A percentile compares a stretch with the other conserved stretches of the same genome.
phyloP scores from a whole-genome alignment of 225 moss, liverwort and hornwort species.

The Sphagnum tenellum region DNA sequence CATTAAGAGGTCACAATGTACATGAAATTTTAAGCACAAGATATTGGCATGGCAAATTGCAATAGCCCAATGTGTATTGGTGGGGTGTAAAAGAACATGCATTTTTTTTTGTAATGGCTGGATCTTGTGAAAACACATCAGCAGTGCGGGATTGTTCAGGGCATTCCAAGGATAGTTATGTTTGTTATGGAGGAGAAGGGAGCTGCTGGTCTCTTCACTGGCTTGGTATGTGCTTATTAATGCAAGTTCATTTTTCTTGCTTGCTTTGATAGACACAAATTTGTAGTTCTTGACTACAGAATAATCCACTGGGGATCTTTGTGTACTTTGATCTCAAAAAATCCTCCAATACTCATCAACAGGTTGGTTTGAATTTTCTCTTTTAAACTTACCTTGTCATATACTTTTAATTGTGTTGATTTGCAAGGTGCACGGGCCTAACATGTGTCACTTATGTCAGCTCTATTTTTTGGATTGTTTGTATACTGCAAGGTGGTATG shows the following conservation, averaged over 20 bases:
- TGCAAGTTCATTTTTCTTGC: no score
- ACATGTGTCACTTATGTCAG: slow-evolving; percentile 95
- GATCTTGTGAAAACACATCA: slow-evolving; percentile 97
- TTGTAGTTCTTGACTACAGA: no score
- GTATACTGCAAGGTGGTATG: slow-evolving; percentile 92
- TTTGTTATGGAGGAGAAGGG: slow-evolving; percentile 76
- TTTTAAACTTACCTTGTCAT: no score
- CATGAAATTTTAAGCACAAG: no score
- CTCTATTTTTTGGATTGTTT: slow-evolving; percentile 86
- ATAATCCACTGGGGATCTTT: no score
- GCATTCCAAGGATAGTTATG: slow-evolving; percentile 55
- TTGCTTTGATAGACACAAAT: no score
- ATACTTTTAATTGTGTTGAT: not conserved
- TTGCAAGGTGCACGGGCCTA: slow-evolving; percentile 74
- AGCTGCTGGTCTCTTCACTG: slow-evolving; percentile 66
- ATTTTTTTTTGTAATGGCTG: slow-evolving; percentile 30
- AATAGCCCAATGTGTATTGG: no score
- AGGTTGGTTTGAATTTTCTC: no score
- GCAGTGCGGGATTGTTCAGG: slow-evolving; percentile 75
- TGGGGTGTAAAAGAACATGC: not conserved
- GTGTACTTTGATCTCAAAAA: no score
- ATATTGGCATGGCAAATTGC: no score
- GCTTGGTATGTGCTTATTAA: slow-evolving; percentile 36
- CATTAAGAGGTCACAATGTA: no score
- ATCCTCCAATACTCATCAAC: slow-evolving; percentile 14